Base-by-base conservation (phyloP, 2,329 filamentous ascomycete genomes). In the Westerdykella aurantiaca region DNA sequence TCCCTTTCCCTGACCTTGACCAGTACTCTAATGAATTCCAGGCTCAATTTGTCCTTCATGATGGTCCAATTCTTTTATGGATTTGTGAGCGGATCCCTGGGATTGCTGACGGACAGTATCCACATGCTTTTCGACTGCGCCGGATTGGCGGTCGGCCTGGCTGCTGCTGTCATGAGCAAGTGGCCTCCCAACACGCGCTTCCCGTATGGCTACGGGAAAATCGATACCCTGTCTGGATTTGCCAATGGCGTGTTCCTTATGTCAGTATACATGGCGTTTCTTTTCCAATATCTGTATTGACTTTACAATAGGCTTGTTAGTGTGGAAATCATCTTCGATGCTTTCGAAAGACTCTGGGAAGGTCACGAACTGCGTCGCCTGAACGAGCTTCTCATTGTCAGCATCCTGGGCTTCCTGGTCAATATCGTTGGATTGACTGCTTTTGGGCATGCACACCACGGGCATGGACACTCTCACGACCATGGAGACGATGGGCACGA, bases 81-180 rank as follows among this genome's bases (percentile, higher is more conserved):
- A 39, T 94, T 93, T 57, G 72, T 93, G 10, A 97, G 89, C 3
- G 90, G 95, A 54, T 98, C 93, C 0, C 73, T 98, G 5, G 93
- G 93, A 2, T 76, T 98, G n/a, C 79, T 98, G 14, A 95, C 89
- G 54, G 93, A 98, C 68, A 97, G 90, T 59, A 93, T 98, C 50
- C 93, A 98, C 70, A 98, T 98, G 93, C 91, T 98, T 60, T 97
- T 98, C 58, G 93, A 98, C 69, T 98, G 93, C 55, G 82, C 96
- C 31, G 93, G 91, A 16, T 77, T 98, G 22, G 81, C 87, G 1
- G 89, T 98, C 31, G 93, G 93, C 10, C 75, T 98, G 9, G 85
- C 91, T 56, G 93, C 93, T 22, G 85, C 91, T 1, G 89, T 98
- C 5, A 88, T 95, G 74, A 93, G 88, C 69, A 97, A 97, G 69